Evolutionary conservation across 2,329 filamentous ascomycete genomes (phyloP), one percentile per base, ranked within the genome.

Genomic region (Scedosporium boydii): DNA sequence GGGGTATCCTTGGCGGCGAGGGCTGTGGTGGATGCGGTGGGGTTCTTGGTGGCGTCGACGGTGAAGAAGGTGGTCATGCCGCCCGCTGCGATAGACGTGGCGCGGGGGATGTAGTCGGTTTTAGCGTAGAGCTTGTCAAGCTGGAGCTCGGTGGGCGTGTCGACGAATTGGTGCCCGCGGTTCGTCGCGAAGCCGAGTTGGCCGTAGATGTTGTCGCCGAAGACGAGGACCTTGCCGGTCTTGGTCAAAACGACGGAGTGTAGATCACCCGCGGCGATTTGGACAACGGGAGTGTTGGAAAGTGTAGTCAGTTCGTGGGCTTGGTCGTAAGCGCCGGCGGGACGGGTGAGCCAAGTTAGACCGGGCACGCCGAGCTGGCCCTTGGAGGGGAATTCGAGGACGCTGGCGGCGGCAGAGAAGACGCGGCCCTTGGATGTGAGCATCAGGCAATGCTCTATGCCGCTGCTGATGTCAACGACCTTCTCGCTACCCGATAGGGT

Each of bases 201-300:
- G n/a, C 95, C 95, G 53, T 85, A 84, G 0, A 87, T 87, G 75
- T 98, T 98, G 73, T 98, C 93, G 44, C 95, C 95, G 76, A 96
- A 98, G 6, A 87, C 81, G 73, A 95, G 96, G 16, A 95, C 82
- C 16, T 86, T 84, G 16, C 93, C 93, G 60, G 88, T 80, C 64
- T 84, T 83, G 70, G 93, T 90, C 16, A 92, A 80, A 0, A 86
- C 89, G 1, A 96, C 77, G 3, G 91, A 96, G 75, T 99, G 95
- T 67, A 87, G 86, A 70, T 96, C 92, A 26, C 95, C 95, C 1
- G 91, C 79, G 1, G 93, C 93, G 63, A 98, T 87, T 66, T 90
- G 83, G 4, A 79, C 75, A 56, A 95, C 85, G 4, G 89, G 82
- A 66, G 88, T 88, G 4, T 87, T 89, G 62, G 83, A 84, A 2